phyloP scores from a whole-genome alignment of 495 filamentous ascomycete species.

The Aspergillus affinis region DNA sequence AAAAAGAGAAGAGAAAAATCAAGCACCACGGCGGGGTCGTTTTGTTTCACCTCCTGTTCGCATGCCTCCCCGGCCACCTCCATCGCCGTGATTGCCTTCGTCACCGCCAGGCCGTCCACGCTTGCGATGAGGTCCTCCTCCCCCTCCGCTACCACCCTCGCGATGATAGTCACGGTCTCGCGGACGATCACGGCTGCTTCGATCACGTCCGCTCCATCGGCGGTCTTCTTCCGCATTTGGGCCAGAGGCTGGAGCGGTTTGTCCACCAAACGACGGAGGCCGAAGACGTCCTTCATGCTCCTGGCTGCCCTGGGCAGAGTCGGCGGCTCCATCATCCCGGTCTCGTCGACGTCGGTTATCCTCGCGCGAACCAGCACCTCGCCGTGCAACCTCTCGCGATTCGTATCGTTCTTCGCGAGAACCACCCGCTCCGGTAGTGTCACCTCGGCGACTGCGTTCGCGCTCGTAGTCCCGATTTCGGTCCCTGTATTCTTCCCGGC shows the following conservation, averaged over 20 bases:
- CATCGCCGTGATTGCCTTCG: slow-evolving; percentile 31
- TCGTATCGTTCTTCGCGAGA: slow-evolving; percentile 40
- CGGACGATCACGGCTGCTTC: slow-evolving; percentile 39
- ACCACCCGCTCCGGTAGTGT: slow-evolving; percentile 25
- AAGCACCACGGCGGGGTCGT: slow-evolving; percentile 44
- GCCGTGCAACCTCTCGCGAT: slow-evolving; percentile 35
- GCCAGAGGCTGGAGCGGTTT: slow-evolving; percentile 31
- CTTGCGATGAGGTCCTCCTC: slow-evolving; percentile 38
- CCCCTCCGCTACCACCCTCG: slow-evolving; percentile 31
- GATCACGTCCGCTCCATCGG: slow-evolving; percentile 41
- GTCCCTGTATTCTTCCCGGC: slow-evolving; percentile 39
- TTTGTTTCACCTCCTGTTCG: slow-evolving; percentile 45
- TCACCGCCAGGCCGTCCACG: slow-evolving; percentile 40
- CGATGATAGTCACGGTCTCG: slow-evolving; percentile 41
- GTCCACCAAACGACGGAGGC: slow-evolving; percentile 39
- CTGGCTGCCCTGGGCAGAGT: slow-evolving; percentile 18
- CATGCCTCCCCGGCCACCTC: slow-evolving; percentile 33
- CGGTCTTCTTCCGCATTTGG: slow-evolving; percentile 33
- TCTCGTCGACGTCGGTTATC: slow-evolving; percentile 41
- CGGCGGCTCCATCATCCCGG: slow-evolving; percentile 31
- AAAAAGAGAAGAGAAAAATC: slow-evolving; percentile 15
- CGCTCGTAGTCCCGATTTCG: slow-evolving; percentile 36
- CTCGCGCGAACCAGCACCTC: slow-evolving; percentile 37
- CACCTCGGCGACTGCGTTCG: slow-evolving; percentile 42
- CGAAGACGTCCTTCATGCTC: slow-evolving; percentile 44